These are phyloP conservation scores for Penicillium verhagenii DNA, from an alignment of 495 filamentous ascomycete genomes.

Conservation along the genomic window DNA sequence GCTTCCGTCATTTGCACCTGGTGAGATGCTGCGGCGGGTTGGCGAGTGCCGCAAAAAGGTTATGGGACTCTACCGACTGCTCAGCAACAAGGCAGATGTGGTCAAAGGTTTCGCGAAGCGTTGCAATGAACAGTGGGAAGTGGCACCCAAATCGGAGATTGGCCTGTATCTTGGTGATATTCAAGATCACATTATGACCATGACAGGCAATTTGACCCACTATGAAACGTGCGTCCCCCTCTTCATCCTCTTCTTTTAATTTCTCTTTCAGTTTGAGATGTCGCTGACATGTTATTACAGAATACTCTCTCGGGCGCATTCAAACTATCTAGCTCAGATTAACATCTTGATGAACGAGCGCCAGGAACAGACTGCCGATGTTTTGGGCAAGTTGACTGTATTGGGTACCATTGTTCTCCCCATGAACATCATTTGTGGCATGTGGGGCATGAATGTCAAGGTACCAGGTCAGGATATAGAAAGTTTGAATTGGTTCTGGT, in stretches of 20 bases:
- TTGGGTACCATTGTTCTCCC: slow-evolving; percentile 95
- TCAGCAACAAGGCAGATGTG: slow-evolving; percentile 97
- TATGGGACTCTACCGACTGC: slow-evolving; percentile 86
- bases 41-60: slow-evolving; percentile 96
- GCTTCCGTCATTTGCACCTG: slow-evolving; percentile 53
- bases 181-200: slow-evolving; percentile 97
- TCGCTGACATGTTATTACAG: slow-evolving; percentile 42
- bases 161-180: slow-evolving; percentile 95
- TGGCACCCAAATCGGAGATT: slow-evolving; percentile 92
- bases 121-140: slow-evolving; percentile 97
- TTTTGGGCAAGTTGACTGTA: slow-evolving; percentile 91
- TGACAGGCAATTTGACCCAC: slow-evolving; percentile 91
- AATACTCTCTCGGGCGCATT: slow-evolving; percentile 87
- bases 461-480: slow-evolving; percentile 83
- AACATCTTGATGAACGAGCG: slow-evolving; percentile 98
- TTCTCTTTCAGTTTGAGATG: not conserved
- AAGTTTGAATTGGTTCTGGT: slow-evolving; percentile 63
- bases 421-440: slow-evolving; percentile 97
- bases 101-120: slow-evolving; percentile 99
- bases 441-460: slow-evolving; percentile 99
- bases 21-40: slow-evolving; percentile 84
- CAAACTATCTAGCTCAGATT: slow-evolving; percentile 91
- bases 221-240: slow-evolving; percentile 80
- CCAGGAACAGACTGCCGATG: slow-evolving; percentile 91
- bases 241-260: not conserved